phyloP scores from a whole-genome alignment of 73 alveolate genomes.

The Paramecium sonneborni region DNA sequence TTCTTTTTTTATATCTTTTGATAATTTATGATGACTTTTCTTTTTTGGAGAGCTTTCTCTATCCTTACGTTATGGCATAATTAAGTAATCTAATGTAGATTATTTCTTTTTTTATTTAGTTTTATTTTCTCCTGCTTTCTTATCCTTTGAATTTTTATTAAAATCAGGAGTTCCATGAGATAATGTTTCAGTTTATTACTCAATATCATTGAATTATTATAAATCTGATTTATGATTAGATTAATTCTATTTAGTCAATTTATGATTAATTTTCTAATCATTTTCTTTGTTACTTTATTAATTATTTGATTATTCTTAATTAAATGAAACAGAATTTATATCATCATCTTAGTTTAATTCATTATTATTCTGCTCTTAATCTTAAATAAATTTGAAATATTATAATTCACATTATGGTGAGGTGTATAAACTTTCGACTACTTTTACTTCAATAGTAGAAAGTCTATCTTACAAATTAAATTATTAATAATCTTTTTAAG shows the following conservation, averaged over 20 bases:
- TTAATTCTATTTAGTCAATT: not conserved
- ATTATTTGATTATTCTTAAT: not conserved
- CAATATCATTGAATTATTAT: not conserved
- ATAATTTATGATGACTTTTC: not conserved
- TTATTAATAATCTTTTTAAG: not conserved
- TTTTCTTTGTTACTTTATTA: not conserved
- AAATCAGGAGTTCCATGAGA: constrained; percentile 14
- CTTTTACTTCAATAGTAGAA: not conserved
- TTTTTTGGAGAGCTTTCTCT: not conserved
- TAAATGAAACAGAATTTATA: not conserved
- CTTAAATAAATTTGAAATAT: not conserved
- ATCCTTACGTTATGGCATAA: not conserved
- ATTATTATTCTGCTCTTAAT: not conserved
- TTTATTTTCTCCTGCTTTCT: not conserved
- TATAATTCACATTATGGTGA: not conserved
- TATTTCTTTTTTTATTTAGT: not conserved
- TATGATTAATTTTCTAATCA: not conserved
- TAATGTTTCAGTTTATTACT: not conserved
- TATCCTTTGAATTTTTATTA: not conserved
- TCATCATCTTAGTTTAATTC: not conserved
- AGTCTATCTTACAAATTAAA: not conserved
- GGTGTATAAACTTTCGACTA: not conserved
- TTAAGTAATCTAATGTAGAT: not conserved
- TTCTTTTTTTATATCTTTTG: not conserved
- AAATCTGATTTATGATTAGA: not conserved